Conservation (phyloP, 192 early-diverging fungal genomes). For the Linnemannia exigua region DNA sequence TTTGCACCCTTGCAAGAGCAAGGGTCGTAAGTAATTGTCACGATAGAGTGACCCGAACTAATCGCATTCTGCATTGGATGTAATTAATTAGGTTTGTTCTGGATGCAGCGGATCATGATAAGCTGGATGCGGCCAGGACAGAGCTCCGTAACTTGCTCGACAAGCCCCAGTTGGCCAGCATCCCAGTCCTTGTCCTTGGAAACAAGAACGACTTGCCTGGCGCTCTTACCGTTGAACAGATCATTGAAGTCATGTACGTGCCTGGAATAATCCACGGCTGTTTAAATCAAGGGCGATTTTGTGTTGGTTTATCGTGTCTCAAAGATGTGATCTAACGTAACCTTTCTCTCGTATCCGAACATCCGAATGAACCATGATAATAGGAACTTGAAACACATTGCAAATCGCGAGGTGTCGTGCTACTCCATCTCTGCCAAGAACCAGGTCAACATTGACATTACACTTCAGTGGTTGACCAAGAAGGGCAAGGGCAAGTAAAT, state of each 20-base stretch:
- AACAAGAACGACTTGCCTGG: slow-evolving; percentile 98
- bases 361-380: neutral
- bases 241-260: slow-evolving; percentile 93
- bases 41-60: neutral
- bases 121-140: slow-evolving; percentile 91
- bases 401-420: slow-evolving; percentile 95
- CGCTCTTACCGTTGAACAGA: slow-evolving; percentile 89
- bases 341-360: neutral
- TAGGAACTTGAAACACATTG: slow-evolving; percentile 91
- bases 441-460: slow-evolving; percentile 97
- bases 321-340: neutral
- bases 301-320: neutral
- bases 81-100: slow-evolving; percentile 86
- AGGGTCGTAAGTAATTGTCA: neutral
- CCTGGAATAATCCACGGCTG: neutral
- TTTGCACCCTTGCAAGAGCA: neutral
- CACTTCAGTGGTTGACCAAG: slow-evolving; percentile 97
- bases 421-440: slow-evolving; percentile 99
- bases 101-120: slow-evolving; percentile 95
- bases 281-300: neutral
- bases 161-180: slow-evolving; percentile 94
- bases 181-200: slow-evolving; percentile 96
- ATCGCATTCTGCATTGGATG: neutral
- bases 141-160: slow-evolving; percentile 94
- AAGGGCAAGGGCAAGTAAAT: slow-evolving; percentile 72